Base-by-base conservation (phyloP, 257 asterid genomes). In the Solanum phureja region DNA sequence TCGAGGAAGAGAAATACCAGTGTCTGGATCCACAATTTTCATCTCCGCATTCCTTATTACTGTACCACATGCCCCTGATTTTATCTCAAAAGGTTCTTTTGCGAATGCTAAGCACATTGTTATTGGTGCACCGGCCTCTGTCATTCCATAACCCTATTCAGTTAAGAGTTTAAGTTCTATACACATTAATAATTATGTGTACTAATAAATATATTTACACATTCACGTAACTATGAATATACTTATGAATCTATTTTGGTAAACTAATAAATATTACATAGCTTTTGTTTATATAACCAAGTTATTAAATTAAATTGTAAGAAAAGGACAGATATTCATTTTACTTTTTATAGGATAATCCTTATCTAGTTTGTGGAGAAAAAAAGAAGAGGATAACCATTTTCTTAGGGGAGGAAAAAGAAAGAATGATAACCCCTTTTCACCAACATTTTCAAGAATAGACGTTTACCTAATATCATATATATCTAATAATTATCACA, bases 21-120 rank as follows among this genome's bases (percentile, higher is more conserved):
- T 95, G 33, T 93, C 94, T 0, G 91, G 90, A 29, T 95, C 98
- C 3, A 97, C 93, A 34, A 97, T 97, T 88, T 93, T 97, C 99
- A 97, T 93, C 76, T 95, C 98, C 2, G 99, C 97, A 18, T 97
- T 97, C 42, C 98, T 91, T 24, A 95, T 98, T 3, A 97, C 98
- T 0, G 96, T 95, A 10, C 99, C 99, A 62, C 98, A 95, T 0
- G 98, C 94, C 35, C 99, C 99, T 2, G 99, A 94, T 89, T 97
- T 97, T 1, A 97, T 93, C 93, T 95, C 96, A 14, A 90, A 90
- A 0, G 98, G 91, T 35, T 95, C 96, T 87, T 97, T 97, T 0
- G 98, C 98, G 68, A 97, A 95, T 5, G 96, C 98, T 87, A 94
- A 90, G 76, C 99, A 94, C 99, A 97, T 95, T 21, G 99, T 91